Percentiles rank a stretch among this genome's conserved stretches.
These are phyloP conservation scores for Suhomyces xylopsoci DNA, from an alignment of 805 yeast species.

Conservation along the genomic window DNA sequence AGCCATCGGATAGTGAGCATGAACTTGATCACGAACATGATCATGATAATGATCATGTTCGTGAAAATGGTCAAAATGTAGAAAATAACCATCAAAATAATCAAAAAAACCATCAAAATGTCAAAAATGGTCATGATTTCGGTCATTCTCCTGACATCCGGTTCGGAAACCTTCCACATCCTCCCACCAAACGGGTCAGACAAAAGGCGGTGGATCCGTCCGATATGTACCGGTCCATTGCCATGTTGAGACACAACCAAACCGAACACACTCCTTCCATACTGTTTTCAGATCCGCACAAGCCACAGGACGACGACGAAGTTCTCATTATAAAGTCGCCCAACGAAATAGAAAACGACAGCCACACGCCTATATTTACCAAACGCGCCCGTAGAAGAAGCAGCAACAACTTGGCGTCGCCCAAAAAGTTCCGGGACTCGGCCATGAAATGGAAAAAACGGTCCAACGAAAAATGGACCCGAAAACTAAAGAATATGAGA, in stretches of 20 bases:
- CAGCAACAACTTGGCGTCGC: background rate
- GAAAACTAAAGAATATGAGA: slow-evolving; percentile 19
- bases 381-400: slow-evolving; percentile 16
- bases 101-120: no score
- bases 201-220: slow-evolving; percentile 58
- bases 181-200: slow-evolving; percentile 36
- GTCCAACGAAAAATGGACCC: slow-evolving; percentile 17
- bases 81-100: no score
- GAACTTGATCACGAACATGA: no score
- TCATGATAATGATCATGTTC: no score
- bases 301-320: slow-evolving; percentile 57
- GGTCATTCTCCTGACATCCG: slow-evolving; percentile 29
- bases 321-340: slow-evolving; percentile 79
- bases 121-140: no score
- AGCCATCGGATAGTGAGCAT: slow-evolving; percentile 36
- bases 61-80: no score
- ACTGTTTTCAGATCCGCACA: slow-evolving; percentile 3
- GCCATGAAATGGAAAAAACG: slow-evolving; percentile 14
- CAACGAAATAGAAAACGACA: slow-evolving; percentile 54
- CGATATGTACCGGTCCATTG: slow-evolving; percentile 80
- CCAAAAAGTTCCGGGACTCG: slow-evolving; percentile 6
- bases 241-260: slow-evolving; percentile 51
- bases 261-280: slow-evolving; percentile 2
- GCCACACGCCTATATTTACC: slow-evolving; percentile 34
- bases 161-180: slow-evolving; percentile 60